Evolutionary conservation across 805 yeast genomes (phyloP).

Genomic region (Starmerella cellae): DNA sequence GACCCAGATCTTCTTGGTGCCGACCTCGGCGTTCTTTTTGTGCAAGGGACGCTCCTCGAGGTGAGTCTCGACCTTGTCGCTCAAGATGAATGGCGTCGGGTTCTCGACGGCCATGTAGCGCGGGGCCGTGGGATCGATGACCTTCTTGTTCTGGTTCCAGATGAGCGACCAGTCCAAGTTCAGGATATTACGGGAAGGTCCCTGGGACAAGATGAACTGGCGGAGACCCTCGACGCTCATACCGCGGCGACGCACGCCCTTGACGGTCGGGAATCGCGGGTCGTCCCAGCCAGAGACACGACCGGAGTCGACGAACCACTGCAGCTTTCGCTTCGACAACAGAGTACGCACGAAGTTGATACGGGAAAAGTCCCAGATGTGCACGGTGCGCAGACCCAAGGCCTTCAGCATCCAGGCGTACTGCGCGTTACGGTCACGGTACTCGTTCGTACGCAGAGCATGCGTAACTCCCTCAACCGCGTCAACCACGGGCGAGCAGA

Average conservation of each 20-base stretch:
- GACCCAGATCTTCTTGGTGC: slow-evolving; percentile 64
- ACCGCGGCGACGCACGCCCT: slow-evolving; percentile 99
- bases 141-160: slow-evolving; percentile 96
- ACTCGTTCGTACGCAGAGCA: slow-evolving; percentile 94
- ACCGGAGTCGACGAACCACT: slow-evolving; percentile 94
- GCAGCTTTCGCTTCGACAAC: slow-evolving; percentile 91
- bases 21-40: slow-evolving; percentile 87
- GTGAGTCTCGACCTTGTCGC: slow-evolving; percentile 51
- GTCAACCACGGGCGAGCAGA: slow-evolving; percentile 96
- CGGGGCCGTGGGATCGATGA: slow-evolving; percentile 94
- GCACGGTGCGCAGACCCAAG: slow-evolving; percentile 74
- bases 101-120: slow-evolving; percentile 71
- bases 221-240: slow-evolving; percentile 97
- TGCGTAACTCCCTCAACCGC: slow-evolving; percentile 95
- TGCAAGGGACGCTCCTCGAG: slow-evolving; percentile 77
- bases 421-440: slow-evolving; percentile 97
- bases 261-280: slow-evolving; percentile 98
- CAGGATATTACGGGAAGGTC: slow-evolving; percentile 93
- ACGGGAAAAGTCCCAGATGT: slow-evolving; percentile 96
- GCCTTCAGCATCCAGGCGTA: slow-evolving; percentile 90
- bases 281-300: slow-evolving; percentile 94
- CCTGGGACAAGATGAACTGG: slow-evolving; percentile 86
- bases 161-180: slow-evolving; percentile 95
- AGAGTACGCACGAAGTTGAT: slow-evolving; percentile 93
- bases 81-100: slow-evolving; percentile 56